These are phyloP conservation scores for Elsinoe perseae DNA, from an alignment of 2,329 filamentous ascomycete species.

Conservation along the genomic window DNA sequence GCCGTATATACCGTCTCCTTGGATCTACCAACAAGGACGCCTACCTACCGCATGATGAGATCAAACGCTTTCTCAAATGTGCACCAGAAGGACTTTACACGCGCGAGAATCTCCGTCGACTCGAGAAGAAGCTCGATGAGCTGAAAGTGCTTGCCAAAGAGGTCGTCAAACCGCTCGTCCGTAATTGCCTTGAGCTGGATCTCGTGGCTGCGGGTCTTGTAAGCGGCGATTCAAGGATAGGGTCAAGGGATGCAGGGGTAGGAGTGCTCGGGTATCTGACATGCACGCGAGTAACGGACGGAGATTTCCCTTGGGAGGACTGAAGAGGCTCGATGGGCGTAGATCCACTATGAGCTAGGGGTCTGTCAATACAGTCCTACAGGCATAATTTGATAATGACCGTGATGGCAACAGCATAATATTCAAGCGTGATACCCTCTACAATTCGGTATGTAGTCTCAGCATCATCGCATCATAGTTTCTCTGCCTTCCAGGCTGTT, in stretches of 20 bases:
- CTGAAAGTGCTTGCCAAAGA: conserved; percentile 77
- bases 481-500: not conserved
- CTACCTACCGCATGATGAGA: conserved; percentile 77
- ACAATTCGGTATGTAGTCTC: conserved; percentile 6
- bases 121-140: conserved; percentile 83
- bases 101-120: conserved; percentile 74
- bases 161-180: conserved; percentile 75
- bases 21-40: conserved; percentile 52
- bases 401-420: not conserved
- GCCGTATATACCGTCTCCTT: conserved; percentile 69
- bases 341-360: not conserved
- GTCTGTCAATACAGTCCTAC: not conserved
- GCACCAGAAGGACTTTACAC: conserved; percentile 68
- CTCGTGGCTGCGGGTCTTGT: conserved; percentile 30
- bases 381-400: not conserved
- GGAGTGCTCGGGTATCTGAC: conserved; percentile 50
- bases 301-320: conserved; percentile 53
- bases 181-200: conserved; percentile 76
- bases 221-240: conserved; percentile 29
- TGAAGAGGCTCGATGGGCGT: not conserved
- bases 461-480: not conserved
- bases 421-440: conserved; percentile 10
- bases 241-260: conserved; percentile 27
- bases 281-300: conserved; percentile 52
- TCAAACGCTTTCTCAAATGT: conserved; percentile 82